Evolutionary conservation across 257 asterid species (phyloP), one percentile per base, ranked within the genome.

Genomic region (Osmanthus fragrans): DNA sequence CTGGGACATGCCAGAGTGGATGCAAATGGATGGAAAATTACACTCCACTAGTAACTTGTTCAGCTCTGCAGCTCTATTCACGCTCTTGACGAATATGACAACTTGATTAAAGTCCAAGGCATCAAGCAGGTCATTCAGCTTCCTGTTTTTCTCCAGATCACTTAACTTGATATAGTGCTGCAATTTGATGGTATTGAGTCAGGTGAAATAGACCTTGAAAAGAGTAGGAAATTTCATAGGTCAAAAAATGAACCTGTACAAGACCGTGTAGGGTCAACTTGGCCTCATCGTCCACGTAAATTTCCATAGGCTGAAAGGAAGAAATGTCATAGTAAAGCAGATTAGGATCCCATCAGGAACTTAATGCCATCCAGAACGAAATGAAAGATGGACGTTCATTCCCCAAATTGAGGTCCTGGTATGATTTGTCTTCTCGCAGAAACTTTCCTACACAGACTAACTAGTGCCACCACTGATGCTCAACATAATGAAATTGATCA

Each of bases 291-390:
- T 93, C 98, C 87, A 93, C 98, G 81, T 93, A 93, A 80, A 93
- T 93, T 88, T 93, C 98, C 98, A 93, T 93, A 11, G 98, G 98
- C 98, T 93, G 96, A 82, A 93, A 93, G 85, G 89, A 87, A 89
- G 85, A 93, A 89, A 91, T 82, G 88, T 83, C 89, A 89, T 78
- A 86, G 90, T 86, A 93, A 90, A 90, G 88, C 89, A 85, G 81
- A 89, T 84, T 84, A 87, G 85, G 83, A 77, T 84, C 82, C 77
- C 71, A 73, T 76, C 12, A 30, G 37, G 82, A 74, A 84, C 82
- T 76, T 79, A 79, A 81, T 69, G 68, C 56, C 56, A 89, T 85
- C 92, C 91, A 87, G 76, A 79, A 90, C 79, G 88, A 86, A 93
- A 93, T 88, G 94, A 86, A 87, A 82, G 88, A 88, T 32, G 83